Evolutionary conservation across 306 rosid genomes (phyloP).

Genomic region (Geum urbanum): DNA sequence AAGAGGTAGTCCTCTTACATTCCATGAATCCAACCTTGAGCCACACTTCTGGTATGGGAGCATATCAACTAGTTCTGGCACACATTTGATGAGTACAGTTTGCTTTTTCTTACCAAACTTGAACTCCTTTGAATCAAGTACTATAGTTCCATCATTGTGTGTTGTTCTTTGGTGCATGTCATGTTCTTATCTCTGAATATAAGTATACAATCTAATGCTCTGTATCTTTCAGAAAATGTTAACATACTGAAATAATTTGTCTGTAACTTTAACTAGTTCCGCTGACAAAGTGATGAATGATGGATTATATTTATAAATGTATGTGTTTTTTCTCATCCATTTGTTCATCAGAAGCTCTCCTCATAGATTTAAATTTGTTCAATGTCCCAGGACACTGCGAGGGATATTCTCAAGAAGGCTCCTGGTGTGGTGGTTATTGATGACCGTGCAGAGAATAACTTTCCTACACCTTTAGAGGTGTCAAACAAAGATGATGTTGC

Average conservation of each 20-base stretch:
- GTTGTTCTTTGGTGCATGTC: neutral
- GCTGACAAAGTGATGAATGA: neutral
- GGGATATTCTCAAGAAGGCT: constrained; percentile 72
- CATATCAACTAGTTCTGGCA: neutral
- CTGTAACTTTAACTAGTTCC: too few relatives aligned
- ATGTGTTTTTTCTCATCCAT: neutral
- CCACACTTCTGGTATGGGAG: neutral
- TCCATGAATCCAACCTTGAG: neutral
- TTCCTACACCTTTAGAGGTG: constrained; percentile 93
- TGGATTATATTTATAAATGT: neutral
- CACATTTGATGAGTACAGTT: neutral
- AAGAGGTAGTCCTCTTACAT: neutral
- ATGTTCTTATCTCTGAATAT: too few relatives aligned
- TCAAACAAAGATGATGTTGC: constrained; percentile 92
- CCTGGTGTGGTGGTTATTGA: constrained; percentile 89
- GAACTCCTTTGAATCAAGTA: neutral
- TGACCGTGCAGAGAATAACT: constrained; percentile 65
- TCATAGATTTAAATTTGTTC: neutral
- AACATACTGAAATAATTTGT: too few relatives aligned
- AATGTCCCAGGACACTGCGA: constrained; percentile 59
- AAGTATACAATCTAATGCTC: too few relatives aligned
- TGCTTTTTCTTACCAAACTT: neutral
- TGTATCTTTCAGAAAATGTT: too few relatives aligned
- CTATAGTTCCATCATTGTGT: neutral
- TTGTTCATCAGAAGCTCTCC: neutral